A percentile compares a stretch with the other conserved stretches of the same genome.
phyloP scores from a whole-genome alignment of 805 yeast species.

The Yarrowia deformans region DNA sequence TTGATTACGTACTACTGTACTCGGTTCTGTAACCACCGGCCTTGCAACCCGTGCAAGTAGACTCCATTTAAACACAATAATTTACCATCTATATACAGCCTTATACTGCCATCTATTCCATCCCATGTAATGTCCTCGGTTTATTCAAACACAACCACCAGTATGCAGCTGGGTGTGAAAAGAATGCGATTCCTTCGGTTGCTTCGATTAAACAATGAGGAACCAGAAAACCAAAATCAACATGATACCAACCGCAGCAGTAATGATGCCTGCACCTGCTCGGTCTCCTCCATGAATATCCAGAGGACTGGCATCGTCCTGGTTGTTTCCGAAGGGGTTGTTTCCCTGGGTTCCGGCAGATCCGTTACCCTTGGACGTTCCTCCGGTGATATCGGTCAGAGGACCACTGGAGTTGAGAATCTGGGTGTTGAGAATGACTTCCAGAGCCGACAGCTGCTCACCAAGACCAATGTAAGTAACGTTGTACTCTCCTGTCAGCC shows the following conservation, averaged over 20 bases:
- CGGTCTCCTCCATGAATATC: conserved; percentile 67
- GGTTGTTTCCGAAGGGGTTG: conserved; percentile 14
- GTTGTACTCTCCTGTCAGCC: conserved; percentile 76
- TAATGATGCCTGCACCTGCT: conserved; percentile 90
- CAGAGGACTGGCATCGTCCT: conserved; percentile 37
- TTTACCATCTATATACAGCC: conserved; percentile 35
- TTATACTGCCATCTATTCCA: conserved; percentile 22
- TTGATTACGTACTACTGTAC: too few species aligned
- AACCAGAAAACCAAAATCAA: conserved; percentile 72
- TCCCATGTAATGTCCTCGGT: neutral
- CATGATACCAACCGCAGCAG: conserved; percentile 70
- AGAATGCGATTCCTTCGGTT: neutral
- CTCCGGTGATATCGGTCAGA: conserved; percentile 68
- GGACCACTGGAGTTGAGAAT: conserved; percentile 58
- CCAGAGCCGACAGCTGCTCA: conserved; percentile 88
- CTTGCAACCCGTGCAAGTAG: too few species aligned
- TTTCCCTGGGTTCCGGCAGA: conserved; percentile 64
- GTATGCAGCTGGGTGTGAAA: neutral
- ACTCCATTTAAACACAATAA: conserved; percentile 11
- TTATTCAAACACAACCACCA: too few species aligned
- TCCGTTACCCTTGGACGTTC: conserved; percentile 70
- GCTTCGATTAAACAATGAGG: conserved; percentile 58
- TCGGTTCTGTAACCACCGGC: too few species aligned
- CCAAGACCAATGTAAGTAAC: conserved; percentile 76
- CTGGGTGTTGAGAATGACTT: conserved; percentile 55